phyloP scores from a whole-genome alignment of 257 asterid species.

The Ilex asprella region DNA sequence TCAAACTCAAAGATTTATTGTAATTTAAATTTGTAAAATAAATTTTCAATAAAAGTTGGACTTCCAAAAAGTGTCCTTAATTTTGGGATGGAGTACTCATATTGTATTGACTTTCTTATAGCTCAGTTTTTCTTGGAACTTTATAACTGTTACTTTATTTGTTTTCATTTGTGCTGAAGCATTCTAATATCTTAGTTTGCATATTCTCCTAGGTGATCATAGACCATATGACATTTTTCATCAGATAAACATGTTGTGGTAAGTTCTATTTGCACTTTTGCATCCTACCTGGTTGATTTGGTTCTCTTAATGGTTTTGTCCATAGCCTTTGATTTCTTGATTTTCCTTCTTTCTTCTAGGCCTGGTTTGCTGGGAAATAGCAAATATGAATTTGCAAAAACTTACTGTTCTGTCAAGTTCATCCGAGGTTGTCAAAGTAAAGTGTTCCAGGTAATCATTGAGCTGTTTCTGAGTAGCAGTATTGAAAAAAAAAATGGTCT shows the following conservation, averaged over 20 bases:
- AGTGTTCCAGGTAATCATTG: conserved; percentile 51
- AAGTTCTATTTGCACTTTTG: conserved; percentile 25
- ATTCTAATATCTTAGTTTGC: conserved; percentile 27
- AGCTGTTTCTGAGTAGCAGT: conserved; percentile 10
- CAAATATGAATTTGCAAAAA: conserved; percentile 79
- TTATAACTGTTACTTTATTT: conserved; percentile 1
- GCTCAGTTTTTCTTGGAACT: no score
- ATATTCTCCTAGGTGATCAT: conserved; percentile 66
- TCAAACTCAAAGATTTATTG: no score
- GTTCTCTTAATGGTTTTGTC: conserved; percentile 8
- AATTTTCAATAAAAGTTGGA: no score
- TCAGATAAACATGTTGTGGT: conserved; percentile 93
- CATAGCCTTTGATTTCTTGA: conserved; percentile 9
- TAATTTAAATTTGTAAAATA: no score
- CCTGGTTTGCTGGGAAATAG: conserved; percentile 91
- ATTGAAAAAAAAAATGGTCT: conserved; percentile 1
- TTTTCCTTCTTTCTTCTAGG: conserved; percentile 43
- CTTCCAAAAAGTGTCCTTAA: no score
- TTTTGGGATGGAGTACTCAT: no score
- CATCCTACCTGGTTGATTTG: conserved; percentile 4
- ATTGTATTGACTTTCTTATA: no score
- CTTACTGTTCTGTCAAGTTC: conserved; percentile 64
- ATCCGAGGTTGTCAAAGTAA: conserved; percentile 59
- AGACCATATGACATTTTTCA: conserved; percentile 97
- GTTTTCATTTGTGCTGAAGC: conserved; percentile 14